Evolutionary conservation across 768 basidiomycete species (phyloP).

Genomic region (Amanita subjunquillea): DNA sequence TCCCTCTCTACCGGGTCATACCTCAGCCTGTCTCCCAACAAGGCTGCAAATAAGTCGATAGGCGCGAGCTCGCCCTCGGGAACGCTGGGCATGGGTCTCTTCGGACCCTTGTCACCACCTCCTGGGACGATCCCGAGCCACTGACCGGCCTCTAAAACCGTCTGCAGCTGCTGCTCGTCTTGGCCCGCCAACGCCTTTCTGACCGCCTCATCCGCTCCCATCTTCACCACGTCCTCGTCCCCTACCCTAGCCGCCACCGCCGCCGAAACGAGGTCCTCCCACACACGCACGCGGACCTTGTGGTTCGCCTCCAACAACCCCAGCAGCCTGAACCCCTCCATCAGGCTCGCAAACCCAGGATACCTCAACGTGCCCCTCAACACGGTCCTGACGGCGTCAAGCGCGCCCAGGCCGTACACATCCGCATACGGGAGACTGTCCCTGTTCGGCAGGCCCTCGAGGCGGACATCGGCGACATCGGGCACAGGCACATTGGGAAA

Average conservation of each 20-base stretch:
- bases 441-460: conserved; percentile 85
- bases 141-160: conserved; percentile 13
- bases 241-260: conserved; percentile 5
- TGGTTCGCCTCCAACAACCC: conserved; percentile 50
- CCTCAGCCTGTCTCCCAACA: conserved; percentile 61
- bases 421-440: conserved; percentile 65
- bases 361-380: conserved; percentile 88
- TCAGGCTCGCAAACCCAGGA: conserved; percentile 67
- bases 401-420: conserved; percentile 46
- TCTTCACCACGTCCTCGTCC: neutral
- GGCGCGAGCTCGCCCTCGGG: conserved; percentile 36
- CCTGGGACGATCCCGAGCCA: conserved; percentile 28
- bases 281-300: conserved; percentile 27
- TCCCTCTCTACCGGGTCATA: conserved; percentile 71
- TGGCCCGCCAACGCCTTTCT: neutral
- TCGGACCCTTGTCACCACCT: neutral
- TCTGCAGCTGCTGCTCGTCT: conserved; percentile 10
- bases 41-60: conserved; percentile 63
- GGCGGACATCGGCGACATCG: conserved; percentile 20
- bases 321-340: conserved; percentile 61
- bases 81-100: conserved; percentile 27
- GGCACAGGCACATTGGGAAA: conserved; percentile 52
- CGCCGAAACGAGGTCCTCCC: conserved; percentile 23
- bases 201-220: neutral
- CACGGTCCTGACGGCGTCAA: conserved; percentile 43